Percentiles rank a stretch among this genome's conserved stretches.
phyloP scores from a whole-genome alignment of 768 basidiomycete genomes.

The Myochromella boudieri region DNA sequence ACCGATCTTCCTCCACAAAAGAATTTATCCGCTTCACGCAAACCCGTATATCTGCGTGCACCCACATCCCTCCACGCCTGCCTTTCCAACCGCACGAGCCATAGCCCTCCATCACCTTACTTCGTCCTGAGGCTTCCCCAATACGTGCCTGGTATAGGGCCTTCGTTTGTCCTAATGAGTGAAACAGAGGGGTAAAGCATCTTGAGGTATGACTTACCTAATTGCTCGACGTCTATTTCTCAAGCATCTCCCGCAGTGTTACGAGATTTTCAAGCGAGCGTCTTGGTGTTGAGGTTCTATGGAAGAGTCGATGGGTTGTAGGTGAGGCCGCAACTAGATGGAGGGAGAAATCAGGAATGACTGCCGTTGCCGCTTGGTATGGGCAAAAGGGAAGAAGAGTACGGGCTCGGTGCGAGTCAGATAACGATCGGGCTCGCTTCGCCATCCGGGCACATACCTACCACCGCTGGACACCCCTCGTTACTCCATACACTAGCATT shows the following conservation, averaged over 20 bases:
- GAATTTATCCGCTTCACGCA: no score
- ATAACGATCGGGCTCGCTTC: not conserved
- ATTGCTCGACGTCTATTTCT: slow-evolving; percentile 79
- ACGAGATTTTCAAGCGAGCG: slow-evolving; percentile 53
- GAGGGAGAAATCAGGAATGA: not conserved
- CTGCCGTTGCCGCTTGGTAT: not conserved
- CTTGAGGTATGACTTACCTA: no score
- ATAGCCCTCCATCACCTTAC: no score
- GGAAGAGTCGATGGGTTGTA: not conserved
- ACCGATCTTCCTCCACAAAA: no score
- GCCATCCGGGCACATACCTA: not conserved
- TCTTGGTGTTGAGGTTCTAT: slow-evolving; percentile 15
- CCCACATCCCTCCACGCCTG: no score
- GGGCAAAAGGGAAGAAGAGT: not conserved
- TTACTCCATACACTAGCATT: not conserved
- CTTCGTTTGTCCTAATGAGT: no score
- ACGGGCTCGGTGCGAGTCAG: not conserved
- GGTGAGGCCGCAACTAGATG: not conserved
- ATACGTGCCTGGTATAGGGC: no score
- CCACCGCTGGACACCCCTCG: not conserved
- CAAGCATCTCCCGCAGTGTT: slow-evolving; percentile 74
- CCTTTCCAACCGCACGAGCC: no score
- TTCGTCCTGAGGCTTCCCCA: no score
- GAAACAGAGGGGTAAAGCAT: no score
- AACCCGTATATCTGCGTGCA: no score